Base-by-base conservation (phyloP, 2,329 filamentous ascomycete genomes). In the Phaeoacremonium minimum region DNA sequence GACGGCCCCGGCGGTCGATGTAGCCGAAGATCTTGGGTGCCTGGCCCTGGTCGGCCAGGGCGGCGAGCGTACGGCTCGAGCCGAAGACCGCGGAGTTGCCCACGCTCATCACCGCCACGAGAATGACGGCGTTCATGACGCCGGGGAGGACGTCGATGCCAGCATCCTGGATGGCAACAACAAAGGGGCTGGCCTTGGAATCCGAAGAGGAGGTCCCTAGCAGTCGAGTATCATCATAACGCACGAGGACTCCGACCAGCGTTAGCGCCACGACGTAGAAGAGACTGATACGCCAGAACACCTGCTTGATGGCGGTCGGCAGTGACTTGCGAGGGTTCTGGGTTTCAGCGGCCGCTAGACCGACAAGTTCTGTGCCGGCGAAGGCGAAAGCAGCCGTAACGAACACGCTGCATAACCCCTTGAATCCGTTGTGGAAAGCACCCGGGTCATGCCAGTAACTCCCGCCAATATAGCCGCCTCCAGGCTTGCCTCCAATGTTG, bases 61-160 rank as follows among this genome's bases (percentile, higher is more conserved):
- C 89, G 17, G 89, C 87, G 7, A 97, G 77, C 3, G 90, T 96
- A 50, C 91, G 82, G 2, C 87, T 94, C 16, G 87, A 91, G 22
- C 89, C 91, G 52, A 95, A 97, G 41, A 96, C 83, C 43, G 89
- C 83, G 6, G 87, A 91, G 61, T 95, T 96, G 40, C 89, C 89
- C 41, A 96, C 90, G 1, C 87, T 94, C 15, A 96, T 67, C 15
- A 95, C 89, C 15, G 90, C 85, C 44, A 95, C 80, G 54, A 96
- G 80, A 57, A 96, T 95, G 42, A 96, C 88, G n/a, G 80, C 81
- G 60, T 97, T 96, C 85, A 96, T 94, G 36, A 96, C 75, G 0
- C 85, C 90, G 3, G 88, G 87, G 4, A 96, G 75, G 3, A 84
- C 82, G 29, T 77, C 65, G 50, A 96, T 94, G 7, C 87, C 84